Evolutionary conservation across 768 basidiomycete genomes (phyloP), one percentile per base, ranked within the genome.

Genomic region (Lactifluus echinatus): DNA sequence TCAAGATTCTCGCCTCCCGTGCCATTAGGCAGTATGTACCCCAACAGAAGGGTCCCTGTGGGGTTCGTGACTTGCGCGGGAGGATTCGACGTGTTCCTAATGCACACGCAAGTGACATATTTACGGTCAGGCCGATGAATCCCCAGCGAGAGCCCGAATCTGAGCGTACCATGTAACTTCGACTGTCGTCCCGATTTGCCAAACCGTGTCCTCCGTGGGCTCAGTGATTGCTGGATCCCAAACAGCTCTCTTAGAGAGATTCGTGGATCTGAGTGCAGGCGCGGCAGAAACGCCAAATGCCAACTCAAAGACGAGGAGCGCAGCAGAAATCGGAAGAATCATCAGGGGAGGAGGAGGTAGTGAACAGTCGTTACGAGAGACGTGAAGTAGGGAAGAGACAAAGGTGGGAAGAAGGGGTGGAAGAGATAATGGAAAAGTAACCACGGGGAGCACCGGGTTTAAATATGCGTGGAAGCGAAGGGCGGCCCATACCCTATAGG

Each of bases 91-190:
- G 76, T 79, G 54, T 83, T 74, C 83, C 79, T 83, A 45, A 14
- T n/a, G n/a, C n/a, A n/a, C n/a, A n/a, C n/a, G n/a, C n/a, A n/a
- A n/a, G n/a, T n/a, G n/a, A n/a, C n/a, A n/a, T n/a, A n/a, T n/a
- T n/a, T n/a, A n/a, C n/a, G n/a, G n/a, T n/a, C n/a, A n/a, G n/a
- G n/a, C n/a, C n/a, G n/a, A n/a, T n/a, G n/a, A n/a, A n/a, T n/a
- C n/a, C n/a, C n/a, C n/a, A n/a, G n/a, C n/a, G n/a, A 31, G 10
- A 31, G 12, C 2, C 21, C 23, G 11, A 12, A 2, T 39, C 8
- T 8, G 19, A 23, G 57, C 76, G 53, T 57, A 81, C 83, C 83
- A 85, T 7, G 75, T 76, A 48, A 83, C 81, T 17, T 68, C 75
- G 59, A 76, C 74, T 3, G 61, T 69, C 8, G 71, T 57, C 1